Base-by-base conservation (phyloP, 306 rosid genomes). In the Lathyrus aphaca region DNA sequence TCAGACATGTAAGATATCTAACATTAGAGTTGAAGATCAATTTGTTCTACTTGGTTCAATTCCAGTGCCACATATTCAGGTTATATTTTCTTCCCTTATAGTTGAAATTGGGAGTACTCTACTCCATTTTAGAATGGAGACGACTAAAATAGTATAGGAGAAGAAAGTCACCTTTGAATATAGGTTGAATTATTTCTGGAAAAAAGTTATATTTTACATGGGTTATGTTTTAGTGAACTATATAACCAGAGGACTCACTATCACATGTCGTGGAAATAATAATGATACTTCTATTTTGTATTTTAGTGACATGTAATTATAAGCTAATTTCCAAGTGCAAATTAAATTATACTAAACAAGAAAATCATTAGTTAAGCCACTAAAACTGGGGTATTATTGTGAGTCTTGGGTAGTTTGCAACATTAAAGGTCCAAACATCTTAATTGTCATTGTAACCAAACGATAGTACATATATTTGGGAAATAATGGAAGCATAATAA, bases 21-120 rank as follows among this genome's bases (percentile, higher is more conserved):
- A 94, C 99, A 42, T 30, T 88, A 78, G 92, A 88, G 81, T 80
- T 88, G 96, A 92, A 69, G 99, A 97, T 77, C 99, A 94, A 80
- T 94, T 88, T 84, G 74, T 94, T 56, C 92, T 94, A 60, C 87
- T 94, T 66, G 99, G 99, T 77, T 91, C 96, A 74, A 91, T 97
- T 82, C 96, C 97, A 13, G 86, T 94, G n/a, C 84, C 82, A 60
- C 85, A 91, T 74, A 94, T 94, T 80, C 96, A 94, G 92, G 99
- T 89, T 5, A 43, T 44, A 37, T 49, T 69, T 84, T 66, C 64
- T 62, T 69, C 53, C 66, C 68, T 71, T 67, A 21, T 75, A 39
- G 17, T 42, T 68, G 69, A 81, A 77, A 42, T 53, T 60, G 48
- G 30, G 37, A 19, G 62, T 37, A 35, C 35, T 57, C 59, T 68